Base-by-base conservation (phyloP, 805 yeast genomes). In the Dipodascopsis tothii region DNA sequence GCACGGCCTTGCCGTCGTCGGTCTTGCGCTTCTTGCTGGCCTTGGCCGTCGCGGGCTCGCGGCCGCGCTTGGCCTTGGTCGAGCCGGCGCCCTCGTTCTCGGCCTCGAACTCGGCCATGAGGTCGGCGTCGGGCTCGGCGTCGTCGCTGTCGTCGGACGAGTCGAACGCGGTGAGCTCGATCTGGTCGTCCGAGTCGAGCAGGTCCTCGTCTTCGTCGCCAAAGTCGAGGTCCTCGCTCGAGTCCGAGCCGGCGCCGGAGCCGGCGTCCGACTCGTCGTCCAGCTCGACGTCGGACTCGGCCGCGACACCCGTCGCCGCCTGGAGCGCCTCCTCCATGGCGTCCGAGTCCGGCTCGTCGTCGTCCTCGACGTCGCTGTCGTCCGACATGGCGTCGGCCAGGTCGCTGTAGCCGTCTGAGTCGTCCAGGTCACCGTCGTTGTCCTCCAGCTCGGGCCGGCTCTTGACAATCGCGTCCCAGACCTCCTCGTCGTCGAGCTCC, bases 401-500 rank as follows among this genome's bases (percentile, higher is more conserved):
- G n/a, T 59, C 60, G 38, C 53, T 54, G 43, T 59, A 59, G 3
- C 53, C 55, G 14, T 60, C 64, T 35, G 52, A 62, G 2, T 57
- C 67, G 11, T 64, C 64, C 16, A 45, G 52, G 77, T 84, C 76
- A 32, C 74, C 71, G 11, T 60, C 59, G 43, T 75, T 84, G 28
- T 65, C 75, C 23, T 75, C 83, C 46, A 71, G 60, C 21, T 71
- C 81, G 4, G 66, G 72, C 7, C 59, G 74, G 42, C 76, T 78
- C 56, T 73, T 88, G 42, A 82, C 85, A 58, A 84, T 69, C 1
- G 94, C 94, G 48, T 78, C 68, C 86, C 90, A 84, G 28, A 84
- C 77, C 55, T 80, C 88, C 39, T 77, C 87, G 52, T 84, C 92
- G 44, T 59, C 67, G 20, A 64, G 72, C 33, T 60, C 66, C 34